Evolutionary conservation across 2,329 filamentous ascomycete species (phyloP), one percentile per base, ranked within the genome.

Genomic region (Penicillium palitans): DNA sequence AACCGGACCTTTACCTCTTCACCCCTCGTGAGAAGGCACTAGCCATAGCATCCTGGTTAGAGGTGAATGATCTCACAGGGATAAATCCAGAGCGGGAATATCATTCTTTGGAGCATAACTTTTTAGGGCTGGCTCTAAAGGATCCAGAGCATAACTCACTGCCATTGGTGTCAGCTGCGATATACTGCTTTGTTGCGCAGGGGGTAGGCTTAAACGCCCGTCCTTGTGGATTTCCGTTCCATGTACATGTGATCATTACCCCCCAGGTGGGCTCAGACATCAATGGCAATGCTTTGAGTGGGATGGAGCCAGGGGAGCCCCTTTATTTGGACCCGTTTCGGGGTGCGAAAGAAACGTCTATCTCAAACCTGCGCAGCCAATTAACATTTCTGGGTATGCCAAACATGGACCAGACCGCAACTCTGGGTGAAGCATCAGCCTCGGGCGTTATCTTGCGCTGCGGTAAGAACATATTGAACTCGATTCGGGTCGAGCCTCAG

Each of bases 321-420:
- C 93, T 96, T 84, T 96, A 91, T 70, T 81, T 97, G 63, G 91
- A 96, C 68, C 92, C 93, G 0, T 96, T 90, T 73, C 84, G 85
- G 29, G 86, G 84, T 3, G 83, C 86, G 35, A 76, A 83, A 15
- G 91, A 96, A 73, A 83, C 93, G 0, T 79, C 82, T 0, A 72
- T 84, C 13, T 76, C 79, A 1, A 79, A 84, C 50, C 78, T 97
- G 39, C 81, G 83, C 58, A 76, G 76, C 27, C 80, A 86, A 61
- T 77, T 93, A n/a, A 78, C 80, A 41, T 79, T 82, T 25, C 71
- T 85, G 65, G 81, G 81, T 12, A 77, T 72, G 19, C 69, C 75
- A 15, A 65, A 66, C 68, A 35, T 61, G 13, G 71, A 76, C 2
- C 79, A 68, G 70, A 74, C 58, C 71, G 75, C 60, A 70, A 88